Conservation (phyloP, 108 stramenopile species). For the Cyclotella distinguenda region DNA sequence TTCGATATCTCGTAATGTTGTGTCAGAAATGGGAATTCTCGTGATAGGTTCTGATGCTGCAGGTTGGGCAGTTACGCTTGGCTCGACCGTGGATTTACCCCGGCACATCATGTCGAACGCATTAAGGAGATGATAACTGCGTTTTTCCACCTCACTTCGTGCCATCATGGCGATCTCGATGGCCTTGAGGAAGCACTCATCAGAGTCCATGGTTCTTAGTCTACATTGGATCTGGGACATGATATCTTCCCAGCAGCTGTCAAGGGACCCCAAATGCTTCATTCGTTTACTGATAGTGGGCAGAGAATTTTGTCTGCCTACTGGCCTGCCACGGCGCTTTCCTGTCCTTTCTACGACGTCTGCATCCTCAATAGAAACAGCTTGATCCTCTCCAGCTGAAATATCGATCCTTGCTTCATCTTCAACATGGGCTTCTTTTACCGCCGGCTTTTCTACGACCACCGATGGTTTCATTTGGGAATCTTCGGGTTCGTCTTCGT, state of each 20-base stretch:
- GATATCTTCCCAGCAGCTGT: constrained; percentile 25
- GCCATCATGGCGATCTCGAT: constrained; percentile 34
- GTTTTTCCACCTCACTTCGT: constrained; percentile 26
- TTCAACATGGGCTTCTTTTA: too few relatives aligned
- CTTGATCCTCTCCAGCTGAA: background rate
- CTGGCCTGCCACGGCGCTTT: constrained; percentile 4
- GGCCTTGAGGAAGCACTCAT: constrained; percentile 38
- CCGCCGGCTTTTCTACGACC: too few relatives aligned
- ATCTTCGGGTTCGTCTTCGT: too few relatives aligned
- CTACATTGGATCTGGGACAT: constrained; percentile 12
- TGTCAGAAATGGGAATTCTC: too few relatives aligned
- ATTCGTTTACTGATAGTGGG: background rate
- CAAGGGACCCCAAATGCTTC: background rate
- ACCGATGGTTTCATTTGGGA: too few relatives aligned
- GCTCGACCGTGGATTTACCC: background rate
- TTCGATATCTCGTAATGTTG: too few relatives aligned
- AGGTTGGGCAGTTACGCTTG: background rate
- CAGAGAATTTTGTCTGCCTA: background rate
- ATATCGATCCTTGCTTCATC: background rate
- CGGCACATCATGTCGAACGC: constrained; percentile 29
- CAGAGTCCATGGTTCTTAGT: constrained; percentile 31
- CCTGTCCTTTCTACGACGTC: background rate
- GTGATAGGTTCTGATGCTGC: too few relatives aligned
- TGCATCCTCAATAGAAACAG: background rate
- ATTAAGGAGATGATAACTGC: constrained; percentile 26